Base-by-base conservation (phyloP, 2,329 filamentous ascomycete species). In the Fusarium albidum region DNA sequence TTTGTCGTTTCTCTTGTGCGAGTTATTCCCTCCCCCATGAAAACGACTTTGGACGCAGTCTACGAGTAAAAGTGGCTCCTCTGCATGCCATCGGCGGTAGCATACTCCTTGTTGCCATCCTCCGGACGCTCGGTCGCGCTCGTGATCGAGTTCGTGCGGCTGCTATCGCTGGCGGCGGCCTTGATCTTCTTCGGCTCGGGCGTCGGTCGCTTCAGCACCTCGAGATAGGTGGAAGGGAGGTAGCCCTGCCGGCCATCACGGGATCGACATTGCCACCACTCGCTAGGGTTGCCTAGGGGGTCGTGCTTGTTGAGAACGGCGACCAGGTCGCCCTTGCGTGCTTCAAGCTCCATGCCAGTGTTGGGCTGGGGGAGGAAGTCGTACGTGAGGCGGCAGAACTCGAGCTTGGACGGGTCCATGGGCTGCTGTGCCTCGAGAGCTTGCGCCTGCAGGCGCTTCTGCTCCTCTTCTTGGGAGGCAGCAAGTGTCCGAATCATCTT, bases 251-350 rank as follows among this genome's bases (percentile, higher is more conserved):
- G 84, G 38, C 92, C 93, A 70, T 98, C 92, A 55, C 95, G 84
- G 12, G 94, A 90, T 49, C 95, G 85, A 75, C 96, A 99, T 62
- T 89, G 87, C 95, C 95, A 99, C 95, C 95, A 99, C 70, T 99
- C 94, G 45, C 90, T 95, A 5, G 92, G 86, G 66, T 95, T 92
- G 35, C 95, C 95, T 69, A 94, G 85, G 1, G 95, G 95, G 68
- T 99, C 95, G 14, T 86, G 90, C 78, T 97, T 97, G 77, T 88
- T 89, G 48, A 99, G 82, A 1, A 99, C 92, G 21, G 95, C 95
- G 13, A 99, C 93, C 46, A 98, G 86, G 66, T 99, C 95, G 54
- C 94, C 94, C 79, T 96, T 97, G 77, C 91, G 93, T 18, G 96
- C 94, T 29, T 91, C 87, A 12, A 99, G 82, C 69, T 99, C 96